Conservation (phyloP, 2,329 filamentous ascomycete genomes). For the Aspergillus ibericus region DNA sequence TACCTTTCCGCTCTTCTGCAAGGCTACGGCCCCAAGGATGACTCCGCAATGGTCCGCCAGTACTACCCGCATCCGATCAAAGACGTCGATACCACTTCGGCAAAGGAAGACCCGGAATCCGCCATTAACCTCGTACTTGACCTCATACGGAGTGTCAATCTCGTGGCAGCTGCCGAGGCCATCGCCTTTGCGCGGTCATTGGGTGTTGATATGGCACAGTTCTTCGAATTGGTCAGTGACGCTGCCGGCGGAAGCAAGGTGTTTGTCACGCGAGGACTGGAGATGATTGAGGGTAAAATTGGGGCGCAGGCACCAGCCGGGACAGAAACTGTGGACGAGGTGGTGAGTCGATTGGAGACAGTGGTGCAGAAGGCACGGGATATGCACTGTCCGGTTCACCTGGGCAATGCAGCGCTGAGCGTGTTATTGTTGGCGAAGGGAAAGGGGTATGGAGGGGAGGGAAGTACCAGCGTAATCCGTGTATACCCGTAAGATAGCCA, state of each 20-base stretch:
- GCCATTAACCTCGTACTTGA: constrained; percentile 45
- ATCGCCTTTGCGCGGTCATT: constrained; percentile 50
- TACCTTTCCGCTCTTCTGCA: constrained; percentile 61
- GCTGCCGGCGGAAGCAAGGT: constrained; percentile 50
- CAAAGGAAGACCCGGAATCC: constrained; percentile 33
- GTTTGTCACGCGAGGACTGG: constrained; percentile 42
- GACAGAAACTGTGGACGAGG: constrained; percentile 39
- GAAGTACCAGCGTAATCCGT: constrained; percentile 34
- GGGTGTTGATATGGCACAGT: constrained; percentile 46
- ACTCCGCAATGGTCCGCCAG: constrained; percentile 57
- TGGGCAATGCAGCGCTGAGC: constrained; percentile 40
- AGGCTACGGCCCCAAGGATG: constrained; percentile 57
- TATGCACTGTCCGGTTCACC: constrained; percentile 38
- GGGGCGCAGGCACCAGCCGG: constrained; percentile 29
- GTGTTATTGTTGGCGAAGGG: constrained; percentile 34
- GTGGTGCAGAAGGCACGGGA: constrained; percentile 46
- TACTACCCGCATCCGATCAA: constrained; percentile 48
- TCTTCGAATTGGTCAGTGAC: constrained; percentile 49
- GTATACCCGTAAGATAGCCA: constrained; percentile 25
- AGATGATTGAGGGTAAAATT: constrained; percentile 37
- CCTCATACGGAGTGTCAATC: constrained; percentile 49
- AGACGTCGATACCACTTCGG: constrained; percentile 33
- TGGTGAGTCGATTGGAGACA: constrained; percentile 38
- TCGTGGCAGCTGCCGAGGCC: constrained; percentile 51
- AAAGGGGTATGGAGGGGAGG: constrained; percentile 31